Base-by-base conservation (phyloP, 495 filamentous ascomycete species). In the Geopyxis carbonaria region DNA sequence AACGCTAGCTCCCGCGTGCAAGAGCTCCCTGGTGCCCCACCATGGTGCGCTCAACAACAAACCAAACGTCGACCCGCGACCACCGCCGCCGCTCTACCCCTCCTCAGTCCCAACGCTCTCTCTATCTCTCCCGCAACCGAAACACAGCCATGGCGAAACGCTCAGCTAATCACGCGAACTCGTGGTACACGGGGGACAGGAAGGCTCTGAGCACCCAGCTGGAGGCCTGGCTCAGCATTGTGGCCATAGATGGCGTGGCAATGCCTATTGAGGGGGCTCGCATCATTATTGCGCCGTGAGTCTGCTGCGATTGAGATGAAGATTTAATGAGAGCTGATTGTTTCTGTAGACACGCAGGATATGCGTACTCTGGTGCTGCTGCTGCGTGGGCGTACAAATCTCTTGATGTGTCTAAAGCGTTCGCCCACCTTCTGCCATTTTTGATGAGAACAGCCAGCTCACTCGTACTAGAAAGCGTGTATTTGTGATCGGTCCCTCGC, bases 281-380 rank as follows among this genome's bases (percentile, higher is more conserved):
- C 63, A 65, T 91, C 4, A 85, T 99, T 47, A 94, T 99, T 52
- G 86, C 85, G 45, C 89, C 89, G 91, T 95, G 75, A 64, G 85
- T 34, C 38, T 10, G 4, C 36, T 14, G 2, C 15, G 19, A 20
- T 37, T 8, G 19, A 22, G n/a, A 22, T 1, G n/a, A 22, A 11
- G 6, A 6, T 13, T 10, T 39, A n/a, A 1, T 14, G 27, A 28
- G 15, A 21, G 13, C 24, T 39, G 10, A 39, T 22, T 15, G 13
- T 27, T 5, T 9, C 31, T 32, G 16, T 44, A 95, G 89, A 44
- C 89, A 99, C 58, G 89, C 91, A 39, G 91, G 89, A 21, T 99
- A 93, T 65, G 68, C 80, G 2, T 99, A 94, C 62, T 95, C 87
- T 11, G 89, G 89, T 22, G 74, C 84, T 20, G 83, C 83, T 46